phyloP scores from a whole-genome alignment of 495 filamentous ascomycete genomes.

The Penicillium odoratum region DNA sequence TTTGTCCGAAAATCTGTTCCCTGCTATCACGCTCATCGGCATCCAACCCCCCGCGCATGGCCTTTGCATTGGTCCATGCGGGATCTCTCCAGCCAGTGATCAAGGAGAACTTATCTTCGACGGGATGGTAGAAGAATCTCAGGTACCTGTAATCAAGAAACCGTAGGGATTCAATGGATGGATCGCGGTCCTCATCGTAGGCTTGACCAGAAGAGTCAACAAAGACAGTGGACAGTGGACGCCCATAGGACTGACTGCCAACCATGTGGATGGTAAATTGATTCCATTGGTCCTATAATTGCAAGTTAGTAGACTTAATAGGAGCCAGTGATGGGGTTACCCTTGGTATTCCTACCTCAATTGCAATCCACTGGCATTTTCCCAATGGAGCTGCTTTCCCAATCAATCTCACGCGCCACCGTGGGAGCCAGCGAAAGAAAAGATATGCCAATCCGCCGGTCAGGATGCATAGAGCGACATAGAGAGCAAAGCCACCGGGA shows the following conservation, averaged over 20 bases:
- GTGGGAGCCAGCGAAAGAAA: constrained; percentile 84
- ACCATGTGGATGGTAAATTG: constrained; percentile 77
- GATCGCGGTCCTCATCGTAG: constrained; percentile 84
- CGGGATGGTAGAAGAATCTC: constrained; percentile 84
- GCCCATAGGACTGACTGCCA: constrained; percentile 67
- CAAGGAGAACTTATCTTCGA: constrained; percentile 83
- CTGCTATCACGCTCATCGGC: constrained; percentile 83
- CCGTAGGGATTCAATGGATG: constrained; percentile 66
- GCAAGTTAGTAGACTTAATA: constrained; percentile 11
- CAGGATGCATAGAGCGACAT: constrained; percentile 64
- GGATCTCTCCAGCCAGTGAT: constrained; percentile 93
- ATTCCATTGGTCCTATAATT: constrained; percentile 80
- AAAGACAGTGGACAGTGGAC: constrained; percentile 84
- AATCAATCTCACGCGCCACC: constrained; percentile 76
- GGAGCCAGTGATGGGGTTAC: constrained; percentile 1
- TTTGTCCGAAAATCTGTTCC: constrained; percentile 82
- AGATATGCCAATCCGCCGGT: constrained; percentile 81
- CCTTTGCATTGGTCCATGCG: constrained; percentile 73
- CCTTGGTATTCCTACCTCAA: constrained; percentile 60
- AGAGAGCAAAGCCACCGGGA: constrained; percentile 62
- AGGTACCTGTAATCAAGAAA: constrained; percentile 91
- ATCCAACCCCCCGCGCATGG: constrained; percentile 80
- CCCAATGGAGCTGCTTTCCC: constrained; percentile 66
- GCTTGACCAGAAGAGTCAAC: constrained; percentile 55
- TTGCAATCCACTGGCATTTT: constrained; percentile 84